These are phyloP conservation scores for Schizonepeta tenuifolia DNA, from an alignment of 257 asterid genomes.

Conservation along the genomic window DNA sequence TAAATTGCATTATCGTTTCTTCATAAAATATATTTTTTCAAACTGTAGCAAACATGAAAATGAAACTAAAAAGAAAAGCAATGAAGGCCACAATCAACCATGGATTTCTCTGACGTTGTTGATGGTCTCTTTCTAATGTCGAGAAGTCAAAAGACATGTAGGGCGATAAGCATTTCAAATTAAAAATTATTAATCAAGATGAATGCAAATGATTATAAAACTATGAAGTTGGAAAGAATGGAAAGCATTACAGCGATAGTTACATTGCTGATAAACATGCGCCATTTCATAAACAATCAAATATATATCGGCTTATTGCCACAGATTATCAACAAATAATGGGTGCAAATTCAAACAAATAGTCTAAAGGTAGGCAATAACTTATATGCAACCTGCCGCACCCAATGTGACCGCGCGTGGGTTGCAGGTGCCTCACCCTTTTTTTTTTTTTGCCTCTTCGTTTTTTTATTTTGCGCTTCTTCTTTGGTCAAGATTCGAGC, in stretches of 20 bases:
- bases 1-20: no score
- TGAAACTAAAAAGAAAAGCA: not conserved
- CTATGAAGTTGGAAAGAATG: conserved; percentile 21
- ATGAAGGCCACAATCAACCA: not conserved
- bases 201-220: conserved; percentile 13
- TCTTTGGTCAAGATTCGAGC: no score
- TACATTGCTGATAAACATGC: conserved; percentile 16
- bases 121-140: conserved; percentile 11
- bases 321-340: no score
- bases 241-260: conserved; percentile 23
- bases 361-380: no score
- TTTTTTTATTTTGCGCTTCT: no score
- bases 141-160: conserved; percentile 30
- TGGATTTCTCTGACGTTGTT: not conserved
- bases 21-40: no score
- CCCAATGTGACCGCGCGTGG: no score
- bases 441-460: no score
- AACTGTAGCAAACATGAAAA: not conserved
- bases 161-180: conserved; percentile 1
- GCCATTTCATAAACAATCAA: conserved; percentile 1
- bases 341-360: no score
- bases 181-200: conserved; percentile 9
- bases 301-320: not conserved
- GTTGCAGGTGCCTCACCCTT: no score
- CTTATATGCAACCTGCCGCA: no score